Evolutionary conservation across 2,329 filamentous ascomycete genomes (phyloP), one percentile per base, ranked within the genome.

Genomic region (Fusarium incarnatum): DNA sequence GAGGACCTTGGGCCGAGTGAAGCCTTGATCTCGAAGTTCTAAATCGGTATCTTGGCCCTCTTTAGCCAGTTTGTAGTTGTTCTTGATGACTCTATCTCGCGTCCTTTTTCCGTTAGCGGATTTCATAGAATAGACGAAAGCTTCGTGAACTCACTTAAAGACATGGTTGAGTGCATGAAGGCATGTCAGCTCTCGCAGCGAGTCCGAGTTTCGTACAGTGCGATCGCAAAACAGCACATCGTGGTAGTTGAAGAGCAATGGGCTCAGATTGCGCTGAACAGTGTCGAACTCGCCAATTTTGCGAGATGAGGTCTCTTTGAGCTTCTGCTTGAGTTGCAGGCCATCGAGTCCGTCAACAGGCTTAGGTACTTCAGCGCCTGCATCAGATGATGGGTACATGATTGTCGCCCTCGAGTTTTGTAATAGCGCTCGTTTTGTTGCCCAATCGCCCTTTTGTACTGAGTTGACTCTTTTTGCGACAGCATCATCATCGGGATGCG

Each of bases 161-260:
- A 98, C 85, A 77, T 98, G 96, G 78, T 98, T 98, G 15, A 98
- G 83, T 5, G 91, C 91, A 79, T 99, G 96, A 3, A 98, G 84
- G 73, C 92, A 94, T 18, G 89, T 85, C 54, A 97, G 82, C 42
- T 90, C 88, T 53, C 94, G 89, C 50, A 98, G 78, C 7, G 84
- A 86, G 23, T 87, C 83, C 1, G 92, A 88, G 76, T 95, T 96
- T 18, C 85, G 82, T 3, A 90, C 80, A 1, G 87, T 93, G 45
- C 95, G 87, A 55, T 89, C 89, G 59, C 91, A 93, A 75, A 92
- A 92, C 2, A 98, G 81, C 2, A 97, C 73, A 76, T 98, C 95
- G 57, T 89, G 87, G 77, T 98, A 97, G 71, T 89, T 89, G 78
- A 97, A 97, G 2, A 97, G 83, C 12, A 91, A 84, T 0, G 91